Conservation (phyloP, 805 yeast genomes). For the Ogataea wickerhamii region DNA sequence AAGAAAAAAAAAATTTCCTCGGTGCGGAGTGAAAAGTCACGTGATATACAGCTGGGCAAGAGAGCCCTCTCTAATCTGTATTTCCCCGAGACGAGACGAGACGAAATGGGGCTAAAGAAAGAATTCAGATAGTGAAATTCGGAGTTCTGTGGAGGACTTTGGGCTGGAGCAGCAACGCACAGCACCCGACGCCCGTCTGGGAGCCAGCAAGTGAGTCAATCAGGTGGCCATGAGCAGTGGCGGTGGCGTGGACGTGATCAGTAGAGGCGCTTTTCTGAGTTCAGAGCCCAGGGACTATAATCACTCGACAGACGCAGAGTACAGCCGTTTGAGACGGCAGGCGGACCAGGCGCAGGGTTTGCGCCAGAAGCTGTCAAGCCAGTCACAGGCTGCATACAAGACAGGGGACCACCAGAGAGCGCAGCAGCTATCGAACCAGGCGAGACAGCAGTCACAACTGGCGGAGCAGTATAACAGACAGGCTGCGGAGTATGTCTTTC, state of each 20-base stretch:
- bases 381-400: conserved; percentile 76
- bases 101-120: no score
- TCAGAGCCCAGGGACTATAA: conserved; percentile 51
- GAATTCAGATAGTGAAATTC: no score
- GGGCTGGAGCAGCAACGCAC: no score
- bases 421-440: conserved; percentile 63
- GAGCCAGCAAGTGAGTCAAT: no score
- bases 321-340: conserved; percentile 55
- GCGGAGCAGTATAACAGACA: conserved; percentile 69
- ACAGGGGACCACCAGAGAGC: conserved; percentile 73
- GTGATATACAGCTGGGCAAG: neutral
- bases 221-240: conserved; percentile 21
- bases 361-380: conserved; percentile 50
- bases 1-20: neutral
- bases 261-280: conserved; percentile 27
- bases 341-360: conserved; percentile 67
- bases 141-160: no score
- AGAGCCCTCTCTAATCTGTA: no score
- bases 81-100: no score
- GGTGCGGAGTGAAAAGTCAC: neutral
- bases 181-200: no score
- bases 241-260: conserved; percentile 18
- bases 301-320: conserved; percentile 66
- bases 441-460: conserved; percentile 53
- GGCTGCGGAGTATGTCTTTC: conserved; percentile 89